These are phyloP conservation scores for Micromonas pusilla DNA, from an alignment of 139 green algal species.

Conservation along the genomic window DNA sequence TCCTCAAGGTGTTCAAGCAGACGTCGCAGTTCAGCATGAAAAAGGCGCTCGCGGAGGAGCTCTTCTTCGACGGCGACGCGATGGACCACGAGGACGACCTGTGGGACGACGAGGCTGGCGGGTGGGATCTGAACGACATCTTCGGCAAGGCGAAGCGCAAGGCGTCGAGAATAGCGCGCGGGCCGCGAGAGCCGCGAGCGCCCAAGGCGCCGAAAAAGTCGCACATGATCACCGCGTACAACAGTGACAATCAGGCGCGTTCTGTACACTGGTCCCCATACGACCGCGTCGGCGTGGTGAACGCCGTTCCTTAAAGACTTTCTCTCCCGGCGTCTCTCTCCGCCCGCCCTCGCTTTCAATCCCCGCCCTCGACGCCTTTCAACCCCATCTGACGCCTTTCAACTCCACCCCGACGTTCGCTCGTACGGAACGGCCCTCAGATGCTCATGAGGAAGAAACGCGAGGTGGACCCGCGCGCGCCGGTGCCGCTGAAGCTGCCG, in stretches of 20 bases:
- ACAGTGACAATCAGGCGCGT: slow-evolving; percentile 26
- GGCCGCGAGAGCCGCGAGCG: neutral
- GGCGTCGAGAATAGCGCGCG: neutral
- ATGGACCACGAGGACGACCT: slow-evolving; percentile 54
- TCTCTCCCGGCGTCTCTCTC: too few species aligned
- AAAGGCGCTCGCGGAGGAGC: slow-evolving; percentile 42
- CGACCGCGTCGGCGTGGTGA: too few species aligned
- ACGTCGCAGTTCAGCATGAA: slow-evolving; percentile 79
- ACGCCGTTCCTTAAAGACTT: too few species aligned
- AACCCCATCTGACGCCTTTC: too few species aligned
- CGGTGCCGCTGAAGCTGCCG: slow-evolving; percentile 15
- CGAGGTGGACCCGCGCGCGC: neutral
- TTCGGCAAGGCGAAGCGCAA: slow-evolving; percentile 4
- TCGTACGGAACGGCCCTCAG: too few species aligned
- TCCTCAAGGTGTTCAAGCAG: slow-evolving; percentile 42
- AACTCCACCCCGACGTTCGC: too few species aligned
- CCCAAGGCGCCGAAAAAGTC: slow-evolving; percentile 14
- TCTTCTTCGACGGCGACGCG: slow-evolving; percentile 40
- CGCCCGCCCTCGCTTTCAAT: too few species aligned
- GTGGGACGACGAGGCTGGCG: neutral
- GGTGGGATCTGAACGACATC: neutral
- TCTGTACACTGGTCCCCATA: too few species aligned
- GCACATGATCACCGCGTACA: slow-evolving; percentile 30
- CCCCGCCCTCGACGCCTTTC: too few species aligned
- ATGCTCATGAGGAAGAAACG: slow-evolving; percentile 45